phyloP scores from a whole-genome alignment of 139 green algal genomes.

The Haematococcus lacustris region DNA sequence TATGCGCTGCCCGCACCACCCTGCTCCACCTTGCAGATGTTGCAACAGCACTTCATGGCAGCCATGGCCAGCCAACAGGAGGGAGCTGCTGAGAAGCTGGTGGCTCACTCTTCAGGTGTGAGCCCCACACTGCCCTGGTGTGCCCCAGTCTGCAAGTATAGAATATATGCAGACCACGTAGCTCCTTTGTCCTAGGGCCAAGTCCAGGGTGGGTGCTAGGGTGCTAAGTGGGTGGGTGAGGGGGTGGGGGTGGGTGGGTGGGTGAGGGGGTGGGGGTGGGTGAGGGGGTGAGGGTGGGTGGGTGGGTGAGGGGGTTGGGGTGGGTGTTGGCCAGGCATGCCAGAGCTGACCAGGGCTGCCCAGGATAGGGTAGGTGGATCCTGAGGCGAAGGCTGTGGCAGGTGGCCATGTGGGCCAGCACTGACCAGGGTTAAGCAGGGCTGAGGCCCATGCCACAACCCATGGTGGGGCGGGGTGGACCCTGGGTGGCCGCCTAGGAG shows the following conservation, averaged over 20 bases:
- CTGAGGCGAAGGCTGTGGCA: too few species aligned
- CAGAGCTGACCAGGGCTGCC: too few species aligned
- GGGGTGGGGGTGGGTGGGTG: background rate
- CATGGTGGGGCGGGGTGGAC: too few species aligned
- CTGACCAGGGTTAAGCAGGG: too few species aligned
- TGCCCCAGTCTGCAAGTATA: background rate
- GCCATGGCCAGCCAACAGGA: conserved; percentile 22
- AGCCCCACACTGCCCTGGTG: background rate
- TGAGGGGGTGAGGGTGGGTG: too few species aligned
- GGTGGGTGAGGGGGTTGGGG: background rate
- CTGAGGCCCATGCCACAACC: too few species aligned
- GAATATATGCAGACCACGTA: background rate
- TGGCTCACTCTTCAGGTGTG: conserved; percentile 34
- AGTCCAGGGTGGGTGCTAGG: background rate
- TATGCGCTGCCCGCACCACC: too few species aligned
- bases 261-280: background rate
- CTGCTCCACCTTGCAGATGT: conserved; percentile 24
- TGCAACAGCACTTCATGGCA: conserved; percentile 35
- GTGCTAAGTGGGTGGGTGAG: background rate
- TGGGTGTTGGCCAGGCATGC: background rate
- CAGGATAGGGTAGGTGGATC: too few species aligned
- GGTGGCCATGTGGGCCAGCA: too few species aligned
- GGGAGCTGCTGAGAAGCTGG: conserved; percentile 13
- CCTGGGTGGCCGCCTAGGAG: too few species aligned
- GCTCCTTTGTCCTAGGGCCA: too few species aligned